Evolutionary conservation across 768 basidiomycete species (phyloP).

Genomic region (Russula olivacea): DNA sequence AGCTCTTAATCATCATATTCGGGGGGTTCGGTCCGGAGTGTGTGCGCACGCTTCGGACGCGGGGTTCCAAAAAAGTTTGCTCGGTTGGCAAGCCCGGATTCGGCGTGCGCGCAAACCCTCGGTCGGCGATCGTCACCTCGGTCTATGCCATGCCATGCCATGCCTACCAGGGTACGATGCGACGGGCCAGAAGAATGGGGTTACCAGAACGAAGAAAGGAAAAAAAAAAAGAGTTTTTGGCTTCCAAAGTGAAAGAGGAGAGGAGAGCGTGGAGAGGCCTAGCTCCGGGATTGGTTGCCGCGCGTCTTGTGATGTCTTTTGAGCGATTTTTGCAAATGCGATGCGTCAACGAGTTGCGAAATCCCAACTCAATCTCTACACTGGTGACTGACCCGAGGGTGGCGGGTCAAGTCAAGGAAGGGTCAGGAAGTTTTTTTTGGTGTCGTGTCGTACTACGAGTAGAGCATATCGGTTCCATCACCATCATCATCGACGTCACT

Average conservation of each 20-base stretch:
- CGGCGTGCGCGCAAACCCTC: neutral
- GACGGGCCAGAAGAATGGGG: too few relatives aligned
- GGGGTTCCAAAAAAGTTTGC: slow-evolving; percentile 7
- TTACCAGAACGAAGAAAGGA: neutral
- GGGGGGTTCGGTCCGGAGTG: slow-evolving; percentile 7
- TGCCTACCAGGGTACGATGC: too few relatives aligned
- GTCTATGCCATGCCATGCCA: neutral
- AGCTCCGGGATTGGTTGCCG: neutral
- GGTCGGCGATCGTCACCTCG: neutral
- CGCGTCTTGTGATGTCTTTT: neutral
- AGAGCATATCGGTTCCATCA: neutral
- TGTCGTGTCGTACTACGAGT: too few relatives aligned
- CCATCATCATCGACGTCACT: slow-evolving; percentile 13
- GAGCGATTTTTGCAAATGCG: slow-evolving; percentile 3
- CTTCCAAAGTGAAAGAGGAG: neutral
- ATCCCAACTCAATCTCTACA: slow-evolving; percentile 8
- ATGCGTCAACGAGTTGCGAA: neutral
- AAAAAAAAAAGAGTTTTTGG: neutral
- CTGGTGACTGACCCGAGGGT: neutral
- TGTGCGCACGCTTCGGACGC: neutral
- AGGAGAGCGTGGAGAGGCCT: too few relatives aligned
- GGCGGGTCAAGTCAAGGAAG: neutral
- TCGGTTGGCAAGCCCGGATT: neutral
- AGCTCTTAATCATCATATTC: neutral
- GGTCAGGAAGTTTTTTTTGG: neutral